Percentiles rank a stretch among this genome's conserved stretches.
phyloP scores from a whole-genome alignment of 1,139 yeast species.

The Blastobotrys raffinosifermentans region DNA sequence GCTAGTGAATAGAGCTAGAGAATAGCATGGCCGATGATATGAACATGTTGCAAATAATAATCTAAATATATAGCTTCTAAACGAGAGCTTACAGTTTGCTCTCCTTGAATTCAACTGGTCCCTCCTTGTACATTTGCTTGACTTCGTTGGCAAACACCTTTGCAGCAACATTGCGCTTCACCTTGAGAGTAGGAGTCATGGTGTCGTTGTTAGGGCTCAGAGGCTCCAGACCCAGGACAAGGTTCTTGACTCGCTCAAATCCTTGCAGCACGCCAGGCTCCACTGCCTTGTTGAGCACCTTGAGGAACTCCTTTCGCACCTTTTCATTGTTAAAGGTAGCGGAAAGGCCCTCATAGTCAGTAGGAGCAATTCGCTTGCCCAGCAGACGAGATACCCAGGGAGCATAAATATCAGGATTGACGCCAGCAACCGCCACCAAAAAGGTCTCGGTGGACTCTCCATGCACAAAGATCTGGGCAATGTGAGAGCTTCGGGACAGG shows the following conservation, averaged over 20 bases:
- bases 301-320: slow-evolving; percentile 30
- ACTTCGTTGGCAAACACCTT: slow-evolving; percentile 46
- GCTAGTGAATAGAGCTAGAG: too few relatives aligned
- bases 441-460: slow-evolving; percentile 61
- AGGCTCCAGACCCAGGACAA: slow-evolving; percentile 57
- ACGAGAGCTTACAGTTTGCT: slow-evolving; percentile 2
- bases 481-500: slow-evolving; percentile 46
- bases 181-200: slow-evolving; percentile 71
- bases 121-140: slow-evolving; percentile 56
- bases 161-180: slow-evolving; percentile 57
- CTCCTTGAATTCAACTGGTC: slow-evolving; percentile 27
- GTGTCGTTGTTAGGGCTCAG: slow-evolving; percentile 57
- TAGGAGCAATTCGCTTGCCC: slow-evolving; percentile 19
- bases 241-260: slow-evolving; percentile 63
- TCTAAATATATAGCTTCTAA: too few relatives aligned
- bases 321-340: slow-evolving; percentile 27
- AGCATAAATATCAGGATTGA: slow-evolving; percentile 42
- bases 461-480: slow-evolving; percentile 56
- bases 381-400: slow-evolving; percentile 25
- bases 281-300: slow-evolving; percentile 30
- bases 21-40: too few relatives aligned
- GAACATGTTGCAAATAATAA: too few relatives aligned
- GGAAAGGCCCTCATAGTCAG: slow-evolving; percentile 29
- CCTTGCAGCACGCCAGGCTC: slow-evolving; percentile 34
- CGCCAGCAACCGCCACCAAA: slow-evolving; percentile 60